phyloP scores from a whole-genome alignment of 2,329 filamentous ascomycete genomes.

The Domatiomyces globalis region DNA sequence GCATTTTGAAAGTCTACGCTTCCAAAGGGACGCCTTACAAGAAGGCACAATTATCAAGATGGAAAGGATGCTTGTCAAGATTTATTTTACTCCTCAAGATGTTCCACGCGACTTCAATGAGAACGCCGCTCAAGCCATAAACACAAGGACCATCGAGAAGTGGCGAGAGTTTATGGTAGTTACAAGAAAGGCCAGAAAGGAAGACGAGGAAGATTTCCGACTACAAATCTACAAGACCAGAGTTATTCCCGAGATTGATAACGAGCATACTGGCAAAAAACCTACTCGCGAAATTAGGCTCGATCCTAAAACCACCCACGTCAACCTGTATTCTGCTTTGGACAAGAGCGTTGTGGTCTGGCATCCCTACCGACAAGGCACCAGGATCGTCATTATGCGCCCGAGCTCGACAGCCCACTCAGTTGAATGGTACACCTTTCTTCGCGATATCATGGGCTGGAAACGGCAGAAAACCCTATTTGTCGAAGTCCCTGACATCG shows the following conservation, averaged over 20 bases:
- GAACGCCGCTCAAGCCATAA: conserved; percentile 45
- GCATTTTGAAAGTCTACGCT: conserved; percentile 23
- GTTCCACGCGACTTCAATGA: conserved; percentile 50
- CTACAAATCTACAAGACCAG: conserved; percentile 49
- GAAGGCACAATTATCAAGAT: conserved; percentile 53
- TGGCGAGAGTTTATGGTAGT: conserved; percentile 53
- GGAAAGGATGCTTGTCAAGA: conserved; percentile 52
- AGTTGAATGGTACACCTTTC: conserved; percentile 56
- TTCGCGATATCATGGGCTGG: conserved; percentile 46
- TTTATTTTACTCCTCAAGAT: conserved; percentile 40
- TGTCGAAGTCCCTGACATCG: conserved; percentile 50
- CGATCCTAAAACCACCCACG: conserved; percentile 37
- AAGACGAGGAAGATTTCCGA: conserved; percentile 40
- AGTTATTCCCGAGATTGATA: conserved; percentile 48
- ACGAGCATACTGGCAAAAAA: conserved; percentile 37
- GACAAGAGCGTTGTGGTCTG: conserved; percentile 55
- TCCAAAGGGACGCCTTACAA: conserved; percentile 27
- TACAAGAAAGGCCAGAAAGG: conserved; percentile 40
- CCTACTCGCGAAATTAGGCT: conserved; percentile 46
- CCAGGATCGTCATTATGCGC: conserved; percentile 48
- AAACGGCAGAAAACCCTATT: conserved; percentile 41
- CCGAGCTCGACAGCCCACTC: conserved; percentile 47
- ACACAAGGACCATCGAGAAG: conserved; percentile 45
- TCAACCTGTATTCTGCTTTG: conserved; percentile 51
- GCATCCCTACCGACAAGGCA: conserved; percentile 39